Conservation (phyloP, 305 asterid species). For the Fraxinus paxiana region DNA sequence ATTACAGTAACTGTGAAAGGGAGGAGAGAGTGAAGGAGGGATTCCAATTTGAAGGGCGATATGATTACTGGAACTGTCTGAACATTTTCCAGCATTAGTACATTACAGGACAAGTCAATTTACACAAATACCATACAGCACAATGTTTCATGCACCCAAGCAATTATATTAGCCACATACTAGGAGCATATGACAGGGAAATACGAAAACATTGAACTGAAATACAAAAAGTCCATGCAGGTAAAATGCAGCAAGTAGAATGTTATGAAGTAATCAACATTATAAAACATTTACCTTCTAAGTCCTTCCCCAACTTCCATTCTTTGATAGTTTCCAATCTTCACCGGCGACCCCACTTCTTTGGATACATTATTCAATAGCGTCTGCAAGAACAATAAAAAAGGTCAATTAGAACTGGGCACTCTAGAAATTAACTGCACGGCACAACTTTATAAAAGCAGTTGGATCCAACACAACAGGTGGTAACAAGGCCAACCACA, state of each 20-base stretch:
- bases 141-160: not conserved
- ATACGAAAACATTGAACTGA: not conserved
- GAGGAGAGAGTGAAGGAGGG: not conserved
- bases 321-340: constrained; percentile 64
- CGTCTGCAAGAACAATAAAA: constrained; percentile 46
- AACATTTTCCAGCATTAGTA: not conserved
- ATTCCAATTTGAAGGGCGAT: not conserved
- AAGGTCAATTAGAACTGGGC: constrained; percentile 11
- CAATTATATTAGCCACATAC: not conserved
- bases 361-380: constrained; percentile 63
- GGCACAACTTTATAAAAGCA: constrained; percentile 3
- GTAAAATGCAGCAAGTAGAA: not conserved
- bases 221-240: not conserved
- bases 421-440: not conserved
- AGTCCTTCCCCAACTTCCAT: constrained; percentile 92
- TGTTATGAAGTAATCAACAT: not conserved
- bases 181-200: not conserved
- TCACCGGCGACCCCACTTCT: constrained; percentile 84
- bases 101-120: not conserved
- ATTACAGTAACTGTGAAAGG: not conserved
- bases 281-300: constrained; percentile 47
- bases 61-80: not conserved
- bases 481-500: constrained; percentile 4
- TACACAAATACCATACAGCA: not conserved
- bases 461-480: constrained; percentile 2